Base-by-base conservation (phyloP, 2,329 filamentous ascomycete genomes). In the Colletotrichum endophyticum region DNA sequence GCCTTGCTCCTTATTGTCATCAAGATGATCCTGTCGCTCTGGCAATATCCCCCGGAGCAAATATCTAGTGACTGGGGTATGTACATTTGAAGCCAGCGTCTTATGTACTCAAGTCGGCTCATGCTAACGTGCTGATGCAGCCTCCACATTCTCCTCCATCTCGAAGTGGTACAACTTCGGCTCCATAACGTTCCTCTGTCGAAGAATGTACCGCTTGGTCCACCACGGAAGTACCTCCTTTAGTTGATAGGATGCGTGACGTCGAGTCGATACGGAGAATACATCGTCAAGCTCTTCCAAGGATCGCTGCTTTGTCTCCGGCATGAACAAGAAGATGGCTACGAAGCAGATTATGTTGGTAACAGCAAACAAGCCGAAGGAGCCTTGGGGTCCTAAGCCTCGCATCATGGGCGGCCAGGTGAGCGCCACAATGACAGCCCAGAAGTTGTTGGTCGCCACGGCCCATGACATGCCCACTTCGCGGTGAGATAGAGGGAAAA, bases 391-490 rank as follows among this genome's bases (percentile, higher is more conserved):
- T 0, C 80, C 80, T 64, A 86, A 79, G 19, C 78, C 79, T 25
- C 81, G 80, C 44, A 91, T 83, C 80, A 91, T 85, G 22, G 86
- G 85, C 13, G 89, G 89, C 77, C 90, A 89, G 0, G 89, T 90
- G 22, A 90, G 85, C 4, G 87, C 86, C 8, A 92, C 83, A 4
- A 91, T 84, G 7, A 86, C 84, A 8, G 86, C 89, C 84, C 89
- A 91, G 83, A 89, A 90, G 77, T 90, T 87, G 79, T 90, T 91
- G 1, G 91, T 92, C 4, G 91, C 90, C 2, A 93, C 91, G 5
- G 91, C 91, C 84, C 89, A 92, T 0, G 87, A 87, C 92, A 94
- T 93, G 32, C 92, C 92, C 6, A 92, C 88, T 81, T 93, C 92
- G 78, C 92, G 86, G 81, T 93, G 91, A 1, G 90, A 91, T 0